Conservation (phyloP, 2,329 filamentous ascomycete genomes). For the Elsinoe batatas region DNA sequence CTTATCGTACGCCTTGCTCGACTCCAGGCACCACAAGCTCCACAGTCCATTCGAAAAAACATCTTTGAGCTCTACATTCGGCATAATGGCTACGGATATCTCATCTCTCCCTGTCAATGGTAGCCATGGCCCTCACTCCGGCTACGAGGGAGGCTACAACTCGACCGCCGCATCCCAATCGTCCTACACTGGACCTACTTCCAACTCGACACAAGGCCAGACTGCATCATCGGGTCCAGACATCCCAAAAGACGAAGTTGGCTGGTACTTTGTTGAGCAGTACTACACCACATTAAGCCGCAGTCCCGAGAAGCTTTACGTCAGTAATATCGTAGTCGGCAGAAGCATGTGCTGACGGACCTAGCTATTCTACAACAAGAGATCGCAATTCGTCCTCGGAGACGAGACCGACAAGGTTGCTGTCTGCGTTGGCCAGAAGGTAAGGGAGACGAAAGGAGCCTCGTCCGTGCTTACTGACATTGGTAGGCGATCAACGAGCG, state of each 20-base stretch:
- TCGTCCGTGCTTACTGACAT: not conserved
- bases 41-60: not conserved
- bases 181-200: slow-evolving; percentile 18
- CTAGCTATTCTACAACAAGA: slow-evolving; percentile 87
- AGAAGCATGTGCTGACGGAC: slow-evolving; percentile 1
- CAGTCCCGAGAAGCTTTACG: slow-evolving; percentile 81
- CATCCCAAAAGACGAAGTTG: slow-evolving; percentile 81
- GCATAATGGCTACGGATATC: slow-evolving; percentile 32
- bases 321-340: slow-evolving; percentile 25
- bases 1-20: not conserved
- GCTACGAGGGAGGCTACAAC: slow-evolving; percentile 31
- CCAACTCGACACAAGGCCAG: slow-evolving; percentile 18
- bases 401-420: slow-evolving; percentile 80
- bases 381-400: slow-evolving; percentile 88
- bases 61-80: not conserved
- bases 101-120: slow-evolving; percentile 37
- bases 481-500: slow-evolving; percentile 79
- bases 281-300: slow-evolving; percentile 98
- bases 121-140: slow-evolving; percentile 35
- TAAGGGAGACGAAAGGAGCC: slow-evolving; percentile 32
- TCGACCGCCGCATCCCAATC: slow-evolving; percentile 22
- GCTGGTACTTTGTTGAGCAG: slow-evolving; percentile 99
- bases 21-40: not conserved
- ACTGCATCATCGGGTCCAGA: slow-evolving; percentile 24
- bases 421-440: slow-evolving; percentile 78